phyloP scores from a whole-genome alignment of 495 filamentous ascomycete species.

The Aspergillus leporis region DNA sequence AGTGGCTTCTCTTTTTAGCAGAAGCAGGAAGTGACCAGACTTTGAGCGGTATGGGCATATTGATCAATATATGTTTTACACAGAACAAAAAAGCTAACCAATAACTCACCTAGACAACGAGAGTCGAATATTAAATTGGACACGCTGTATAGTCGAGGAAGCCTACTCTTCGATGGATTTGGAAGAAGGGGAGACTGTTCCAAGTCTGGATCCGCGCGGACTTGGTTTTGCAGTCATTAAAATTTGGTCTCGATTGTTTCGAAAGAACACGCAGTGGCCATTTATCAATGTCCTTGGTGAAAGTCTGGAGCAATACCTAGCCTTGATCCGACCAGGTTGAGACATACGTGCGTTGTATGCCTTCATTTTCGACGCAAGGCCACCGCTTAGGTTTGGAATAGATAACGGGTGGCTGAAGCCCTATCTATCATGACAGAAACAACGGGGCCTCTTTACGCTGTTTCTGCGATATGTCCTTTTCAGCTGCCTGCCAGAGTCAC shows the following conservation, averaged over 20 bases:
- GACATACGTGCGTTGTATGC: not conserved
- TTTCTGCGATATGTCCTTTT: not conserved
- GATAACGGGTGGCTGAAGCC: not conserved
- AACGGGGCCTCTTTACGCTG: not conserved
- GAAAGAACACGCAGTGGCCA: slow-evolving; percentile 40
- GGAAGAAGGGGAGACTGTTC: slow-evolving; percentile 29
- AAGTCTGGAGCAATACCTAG: slow-evolving; percentile 36
- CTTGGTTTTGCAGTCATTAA: slow-evolving; percentile 36
- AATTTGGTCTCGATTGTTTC: slow-evolving; percentile 40
- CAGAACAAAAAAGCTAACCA: not conserved
- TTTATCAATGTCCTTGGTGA: slow-evolving; percentile 43
- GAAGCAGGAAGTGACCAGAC: slow-evolving; percentile 32
- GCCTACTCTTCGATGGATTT: slow-evolving; percentile 40
- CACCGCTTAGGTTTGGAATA: not conserved
- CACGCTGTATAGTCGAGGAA: slow-evolving; percentile 39
- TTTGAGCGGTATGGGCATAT: slow-evolving; percentile 30
- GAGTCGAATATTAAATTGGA: slow-evolving; percentile 40
- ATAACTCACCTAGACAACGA: slow-evolving; percentile 34
- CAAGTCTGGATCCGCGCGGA: slow-evolving; percentile 28
- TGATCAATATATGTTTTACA: not conserved
- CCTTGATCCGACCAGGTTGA: slow-evolving; percentile 23
- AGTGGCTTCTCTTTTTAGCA: slow-evolving; percentile 47
- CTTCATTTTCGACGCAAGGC: not conserved
- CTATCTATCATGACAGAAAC: not conserved
- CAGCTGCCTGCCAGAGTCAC: not conserved